Base-by-base conservation (phyloP, 768 basidiomycete species). In the Multifurca ochricompacta region DNA sequence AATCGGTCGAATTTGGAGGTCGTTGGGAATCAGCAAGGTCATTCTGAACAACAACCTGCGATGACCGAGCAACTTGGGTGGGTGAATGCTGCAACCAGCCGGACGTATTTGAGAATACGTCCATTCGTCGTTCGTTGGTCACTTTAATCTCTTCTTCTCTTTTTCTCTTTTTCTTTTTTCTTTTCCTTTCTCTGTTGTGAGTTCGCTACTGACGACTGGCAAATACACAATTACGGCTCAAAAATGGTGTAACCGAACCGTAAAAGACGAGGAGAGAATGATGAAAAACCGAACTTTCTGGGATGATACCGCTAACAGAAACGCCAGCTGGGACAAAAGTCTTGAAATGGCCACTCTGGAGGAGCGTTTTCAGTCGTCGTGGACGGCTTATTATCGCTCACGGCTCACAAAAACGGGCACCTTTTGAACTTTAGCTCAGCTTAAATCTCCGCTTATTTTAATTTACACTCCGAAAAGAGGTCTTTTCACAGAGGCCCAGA, bases 121-220 rank as follows among this genome's bases (percentile, higher is more conserved):
- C 69, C 74, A 76, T 75, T 67, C 70, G 74, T 71, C 67, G 64
- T 64, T 71, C 67, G 64, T 64, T 66, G 65, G 68, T 70, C 67
- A 67, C 67, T 64, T 73, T 68, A 68, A 66, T 71, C 66, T 68
- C 66, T 65, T 71, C 68, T 75, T 69, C 66, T 67, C 67, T 13
- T 63, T 72, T 68, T 67, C 65, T 70, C 67, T 68, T 66, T 63
- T 72, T 67, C 74, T 69, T 66, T 68, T 66, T 18, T 65, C 67
- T 68, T 70, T 68, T 66, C 67, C 31, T 56, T 52, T 57, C 56
- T 57, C 56, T 57, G 56, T 63, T 72, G 69, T 74, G 69, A 68
- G 68, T 69, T n/a, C 45, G 51, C 48, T 21, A 52, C 58, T 44
- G 48, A 36, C 48, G 56, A 55, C 46, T 51, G 59, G 57, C 53